phyloP scores from a whole-genome alignment of 179 eudicot genomes.

The Spergularia azorica region DNA sequence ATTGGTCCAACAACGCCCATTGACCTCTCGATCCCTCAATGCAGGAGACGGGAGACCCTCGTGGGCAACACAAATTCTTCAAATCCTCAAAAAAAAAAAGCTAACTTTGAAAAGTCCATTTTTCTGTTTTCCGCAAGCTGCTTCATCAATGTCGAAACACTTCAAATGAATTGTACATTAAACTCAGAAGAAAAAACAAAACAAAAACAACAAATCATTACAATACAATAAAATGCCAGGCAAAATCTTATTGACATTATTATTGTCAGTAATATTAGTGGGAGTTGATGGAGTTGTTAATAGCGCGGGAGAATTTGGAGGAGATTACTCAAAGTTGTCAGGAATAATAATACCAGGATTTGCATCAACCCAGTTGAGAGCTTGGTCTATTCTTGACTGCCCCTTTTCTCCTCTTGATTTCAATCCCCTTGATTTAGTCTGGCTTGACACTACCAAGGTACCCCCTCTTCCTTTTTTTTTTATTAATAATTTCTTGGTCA shows the following conservation, averaged over 20 bases:
- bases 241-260: not conserved
- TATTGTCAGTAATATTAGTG: slow-evolving; percentile 8
- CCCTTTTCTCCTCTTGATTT: slow-evolving; percentile 95
- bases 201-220: not conserved
- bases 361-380: slow-evolving; percentile 94
- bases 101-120: not conserved
- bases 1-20: too few relatives aligned
- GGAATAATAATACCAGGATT: slow-evolving; percentile 94
- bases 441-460: slow-evolving; percentile 96
- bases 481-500: not conserved
- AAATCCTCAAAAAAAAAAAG: not conserved
- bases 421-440: slow-evolving; percentile 96
- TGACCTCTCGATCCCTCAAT: not conserved
- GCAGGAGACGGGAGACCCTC: not conserved
- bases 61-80: not conserved
- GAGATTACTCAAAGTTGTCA: slow-evolving; percentile 56
- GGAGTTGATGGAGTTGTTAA: not conserved
- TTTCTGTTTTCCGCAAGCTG: not conserved
- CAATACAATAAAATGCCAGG: slow-evolving; percentile 22
- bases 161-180: not conserved
- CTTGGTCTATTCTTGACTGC: slow-evolving; percentile 95
- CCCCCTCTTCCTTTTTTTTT: too few relatives aligned
- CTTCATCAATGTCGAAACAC: slow-evolving; percentile 1
- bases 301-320: slow-evolving; percentile 36
- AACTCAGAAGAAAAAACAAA: not conserved